phyloP scores from a whole-genome alignment of 2,329 filamentous ascomycete genomes.

The Pezicula carpinea region DNA sequence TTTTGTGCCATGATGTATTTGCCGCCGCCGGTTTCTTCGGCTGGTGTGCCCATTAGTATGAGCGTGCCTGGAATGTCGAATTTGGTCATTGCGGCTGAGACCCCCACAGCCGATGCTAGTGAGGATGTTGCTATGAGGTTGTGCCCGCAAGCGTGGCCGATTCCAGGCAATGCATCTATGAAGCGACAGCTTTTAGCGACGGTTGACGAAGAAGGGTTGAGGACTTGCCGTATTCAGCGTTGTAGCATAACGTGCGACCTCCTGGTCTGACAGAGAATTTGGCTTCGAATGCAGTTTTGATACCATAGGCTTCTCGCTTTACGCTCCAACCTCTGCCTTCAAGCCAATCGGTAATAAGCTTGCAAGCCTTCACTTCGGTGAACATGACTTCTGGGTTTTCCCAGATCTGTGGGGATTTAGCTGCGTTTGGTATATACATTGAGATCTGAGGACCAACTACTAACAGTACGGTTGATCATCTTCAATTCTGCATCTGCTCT shows the following conservation, averaged over 20 bases:
- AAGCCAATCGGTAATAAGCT: conserved; percentile 41
- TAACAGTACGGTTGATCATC: not conserved
- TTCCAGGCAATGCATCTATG: conserved; percentile 37
- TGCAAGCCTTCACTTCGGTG: conserved; percentile 46
- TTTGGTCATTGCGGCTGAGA: conserved; percentile 10
- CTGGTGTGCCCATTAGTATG: conserved; percentile 18
- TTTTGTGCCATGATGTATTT: conserved; percentile 37
- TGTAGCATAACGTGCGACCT: conserved; percentile 36
- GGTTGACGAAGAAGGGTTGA: not conserved
- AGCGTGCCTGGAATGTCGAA: conserved; percentile 15
- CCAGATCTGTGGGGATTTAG: conserved; percentile 30
- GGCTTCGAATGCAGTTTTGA: conserved; percentile 48
- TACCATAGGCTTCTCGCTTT: conserved; percentile 43
- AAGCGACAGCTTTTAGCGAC: not conserved
- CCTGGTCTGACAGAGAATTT: conserved; percentile 36
- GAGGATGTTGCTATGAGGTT: conserved; percentile 33
- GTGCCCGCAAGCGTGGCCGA: conserved; percentile 36
- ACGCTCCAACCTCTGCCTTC: conserved; percentile 40
- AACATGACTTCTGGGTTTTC: conserved; percentile 48
- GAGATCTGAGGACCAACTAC: not conserved
- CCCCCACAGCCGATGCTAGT: conserved; percentile 31
- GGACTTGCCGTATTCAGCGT: conserved; percentile 38
- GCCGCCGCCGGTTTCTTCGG: conserved; percentile 15
- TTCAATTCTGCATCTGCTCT: not conserved
- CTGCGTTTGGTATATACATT: not conserved